Conservation (phyloP, 495 filamentous ascomycete genomes). For the Aspergillus diversus region DNA sequence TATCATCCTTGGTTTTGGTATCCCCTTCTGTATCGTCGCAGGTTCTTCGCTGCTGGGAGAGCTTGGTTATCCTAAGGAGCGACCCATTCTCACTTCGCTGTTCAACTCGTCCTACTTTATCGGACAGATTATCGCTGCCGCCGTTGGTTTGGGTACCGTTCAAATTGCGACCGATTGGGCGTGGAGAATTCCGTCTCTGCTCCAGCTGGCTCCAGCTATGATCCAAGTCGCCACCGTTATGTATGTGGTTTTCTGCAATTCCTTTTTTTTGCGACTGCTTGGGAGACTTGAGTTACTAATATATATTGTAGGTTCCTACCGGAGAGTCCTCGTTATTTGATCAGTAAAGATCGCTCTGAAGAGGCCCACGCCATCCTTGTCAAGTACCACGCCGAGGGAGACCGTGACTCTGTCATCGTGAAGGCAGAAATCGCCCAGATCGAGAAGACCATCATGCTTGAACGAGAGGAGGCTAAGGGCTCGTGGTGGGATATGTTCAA, state of each 20-base stretch:
- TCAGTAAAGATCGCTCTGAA: slow-evolving; percentile 60
- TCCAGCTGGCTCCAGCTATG: slow-evolving; percentile 53
- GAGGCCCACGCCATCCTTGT: slow-evolving; percentile 60
- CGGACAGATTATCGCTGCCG: slow-evolving; percentile 63
- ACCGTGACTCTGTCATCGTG: slow-evolving; percentile 56
- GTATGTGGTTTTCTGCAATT: slow-evolving; percentile 26
- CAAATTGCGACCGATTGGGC: slow-evolving; percentile 60
- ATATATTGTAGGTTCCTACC: slow-evolving; percentile 50
- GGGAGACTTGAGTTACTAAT: not conserved
- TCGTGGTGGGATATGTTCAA: slow-evolving; percentile 60
- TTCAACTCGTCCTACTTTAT: slow-evolving; percentile 70
- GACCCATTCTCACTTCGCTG: slow-evolving; percentile 65
- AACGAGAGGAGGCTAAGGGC: slow-evolving; percentile 55
- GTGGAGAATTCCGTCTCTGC: slow-evolving; percentile 64
- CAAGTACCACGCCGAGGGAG: slow-evolving; percentile 66
- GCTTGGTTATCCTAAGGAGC: slow-evolving; percentile 67
- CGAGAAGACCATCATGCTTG: slow-evolving; percentile 58
- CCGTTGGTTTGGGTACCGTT: slow-evolving; percentile 60
- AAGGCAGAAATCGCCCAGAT: slow-evolving; percentile 66
- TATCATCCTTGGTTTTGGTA: slow-evolving; percentile 66
- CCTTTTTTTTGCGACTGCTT: not conserved
- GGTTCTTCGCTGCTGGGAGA: slow-evolving; percentile 68
- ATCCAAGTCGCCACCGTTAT: slow-evolving; percentile 44
- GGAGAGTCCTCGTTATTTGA: slow-evolving; percentile 63
- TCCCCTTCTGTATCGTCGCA: slow-evolving; percentile 66